These are phyloP conservation scores for Phlebiopsis flavidoalba DNA, from an alignment of 768 basidiomycete genomes.

Conservation along the genomic window DNA sequence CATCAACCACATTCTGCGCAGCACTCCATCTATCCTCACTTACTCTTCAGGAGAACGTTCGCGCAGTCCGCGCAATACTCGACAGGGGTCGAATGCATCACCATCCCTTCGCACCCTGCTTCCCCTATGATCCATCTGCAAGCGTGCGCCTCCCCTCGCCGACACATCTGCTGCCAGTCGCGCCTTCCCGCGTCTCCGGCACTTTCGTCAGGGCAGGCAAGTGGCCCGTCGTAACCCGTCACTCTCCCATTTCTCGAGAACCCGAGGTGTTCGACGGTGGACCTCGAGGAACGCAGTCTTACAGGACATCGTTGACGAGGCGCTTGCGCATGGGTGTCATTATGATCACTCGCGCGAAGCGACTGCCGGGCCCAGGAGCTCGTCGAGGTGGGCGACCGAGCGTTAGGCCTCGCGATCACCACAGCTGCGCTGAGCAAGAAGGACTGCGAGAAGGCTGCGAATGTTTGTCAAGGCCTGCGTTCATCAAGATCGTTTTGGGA, in stretches of 20 bases:
- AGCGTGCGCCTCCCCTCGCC: conserved; percentile 37
- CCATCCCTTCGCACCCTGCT: conserved; percentile 79
- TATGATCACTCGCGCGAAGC: conserved; percentile 82
- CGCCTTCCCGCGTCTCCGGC: conserved; percentile 15
- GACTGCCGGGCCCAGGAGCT: conserved; percentile 82
- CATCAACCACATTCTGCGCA: conserved; percentile 69
- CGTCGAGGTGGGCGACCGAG: conserved; percentile 61
- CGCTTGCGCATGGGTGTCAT: conserved; percentile 72
- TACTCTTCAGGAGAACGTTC: conserved; percentile 76
- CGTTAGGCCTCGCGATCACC: conserved; percentile 82
- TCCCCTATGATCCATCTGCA: conserved; percentile 88
- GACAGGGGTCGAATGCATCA: conserved; percentile 80
- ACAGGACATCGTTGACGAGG: conserved; percentile 92
- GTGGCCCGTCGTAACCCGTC: conserved; percentile 48
- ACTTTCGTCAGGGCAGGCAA: conserved; percentile 26
- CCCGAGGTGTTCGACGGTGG: conserved; percentile 46
- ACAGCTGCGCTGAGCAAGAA: conserved; percentile 78
- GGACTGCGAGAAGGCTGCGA: conserved; percentile 86
- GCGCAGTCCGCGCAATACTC: conserved; percentile 71
- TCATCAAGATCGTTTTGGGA: conserved; percentile 71
- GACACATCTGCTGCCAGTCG: conserved; percentile 23
- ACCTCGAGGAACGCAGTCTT: conserved; percentile 72
- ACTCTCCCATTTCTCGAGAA: conserved; percentile 42
- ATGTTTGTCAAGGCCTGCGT: conserved; percentile 65
- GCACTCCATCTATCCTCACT: conserved; percentile 71